A percentile compares a stretch with the other conserved stretches of the same genome.
These are phyloP conservation scores for Zygosaccharomyces kombuchaensis DNA, from an alignment of 805 yeast species.

Conservation along the genomic window DNA sequence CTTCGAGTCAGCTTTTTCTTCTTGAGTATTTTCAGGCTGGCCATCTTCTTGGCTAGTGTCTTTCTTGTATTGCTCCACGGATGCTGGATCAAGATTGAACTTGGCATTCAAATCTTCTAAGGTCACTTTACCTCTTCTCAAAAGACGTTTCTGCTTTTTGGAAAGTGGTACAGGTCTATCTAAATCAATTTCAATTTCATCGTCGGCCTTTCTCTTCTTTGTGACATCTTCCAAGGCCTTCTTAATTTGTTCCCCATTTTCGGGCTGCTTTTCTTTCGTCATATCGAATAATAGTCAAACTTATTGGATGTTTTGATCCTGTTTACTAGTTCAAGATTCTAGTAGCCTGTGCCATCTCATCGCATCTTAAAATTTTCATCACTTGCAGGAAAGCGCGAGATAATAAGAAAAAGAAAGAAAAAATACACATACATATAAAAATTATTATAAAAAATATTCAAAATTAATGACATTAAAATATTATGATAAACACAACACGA, in stretches of 20 bases:
- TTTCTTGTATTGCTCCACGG: constrained; percentile 36
- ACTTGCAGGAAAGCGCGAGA: background rate
- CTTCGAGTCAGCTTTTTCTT: constrained; percentile 14
- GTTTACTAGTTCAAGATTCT: background rate
- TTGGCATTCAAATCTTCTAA: constrained; percentile 49
- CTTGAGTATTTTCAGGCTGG: constrained; percentile 33
- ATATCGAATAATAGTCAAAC: background rate
- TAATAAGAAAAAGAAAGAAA: background rate
- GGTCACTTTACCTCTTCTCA: constrained; percentile 71
- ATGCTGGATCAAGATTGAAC: constrained; percentile 38
- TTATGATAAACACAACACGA: background rate
- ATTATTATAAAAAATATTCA: constrained; percentile 1
- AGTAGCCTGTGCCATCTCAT: constrained; percentile 14
- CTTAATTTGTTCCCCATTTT: constrained; percentile 31
- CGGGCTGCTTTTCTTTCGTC: constrained; percentile 21
- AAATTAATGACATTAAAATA: constrained; percentile 7
- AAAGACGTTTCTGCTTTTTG: constrained; percentile 81
- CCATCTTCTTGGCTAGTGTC: constrained; percentile 35
- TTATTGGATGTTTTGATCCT: background rate
- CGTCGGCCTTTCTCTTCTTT: constrained; percentile 38
- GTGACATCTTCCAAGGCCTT: constrained; percentile 35
- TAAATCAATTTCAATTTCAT: constrained; percentile 66
- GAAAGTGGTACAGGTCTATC: constrained; percentile 76
- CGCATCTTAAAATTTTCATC: constrained; percentile 12
- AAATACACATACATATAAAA: constrained; percentile 1